phyloP scores from a whole-genome alignment of 2,329 filamentous ascomycete genomes.

The Aspergillus sp. region DNA sequence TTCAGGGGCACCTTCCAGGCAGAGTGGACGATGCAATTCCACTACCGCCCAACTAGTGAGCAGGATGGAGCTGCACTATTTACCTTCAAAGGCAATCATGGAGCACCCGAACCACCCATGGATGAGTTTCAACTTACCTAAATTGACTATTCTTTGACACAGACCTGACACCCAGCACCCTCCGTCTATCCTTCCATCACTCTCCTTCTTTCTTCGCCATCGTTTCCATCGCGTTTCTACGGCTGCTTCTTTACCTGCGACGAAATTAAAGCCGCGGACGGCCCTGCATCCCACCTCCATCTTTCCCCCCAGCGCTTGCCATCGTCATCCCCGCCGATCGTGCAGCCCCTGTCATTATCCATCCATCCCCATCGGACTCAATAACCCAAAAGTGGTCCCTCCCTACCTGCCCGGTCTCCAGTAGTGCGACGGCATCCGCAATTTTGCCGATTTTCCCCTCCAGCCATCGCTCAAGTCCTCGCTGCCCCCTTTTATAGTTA shows the following conservation, averaged over 20 bases:
- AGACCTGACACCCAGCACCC: background rate
- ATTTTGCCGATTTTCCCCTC: constrained; percentile 6
- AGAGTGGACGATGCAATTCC: background rate
- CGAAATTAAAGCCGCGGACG: constrained; percentile 6
- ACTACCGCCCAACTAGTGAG: background rate
- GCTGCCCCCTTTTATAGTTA: background rate
- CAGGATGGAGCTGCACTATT: background rate
- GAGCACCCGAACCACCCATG: background rate
- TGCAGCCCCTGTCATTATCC: constrained; percentile 22
- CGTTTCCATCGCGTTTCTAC: background rate
- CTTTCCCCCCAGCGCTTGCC: constrained; percentile 6
- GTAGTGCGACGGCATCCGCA: constrained; percentile 12
- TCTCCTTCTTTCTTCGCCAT: background rate
- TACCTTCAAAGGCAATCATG: background rate
- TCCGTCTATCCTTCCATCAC: background rate
- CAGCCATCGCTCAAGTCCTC: background rate
- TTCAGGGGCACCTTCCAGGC: background rate
- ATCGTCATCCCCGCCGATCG: constrained; percentile 19
- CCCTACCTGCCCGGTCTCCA: constrained; percentile 12
- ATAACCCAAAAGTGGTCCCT: constrained; percentile 20
- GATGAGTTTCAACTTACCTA: background rate
- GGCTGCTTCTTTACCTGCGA: background rate
- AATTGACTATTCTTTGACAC: background rate
- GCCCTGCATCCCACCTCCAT: constrained; percentile 7
- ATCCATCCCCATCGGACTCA: constrained; percentile 10